Base-by-base conservation (phyloP, 495 filamentous ascomycete species). In the Letharia lupina region DNA sequence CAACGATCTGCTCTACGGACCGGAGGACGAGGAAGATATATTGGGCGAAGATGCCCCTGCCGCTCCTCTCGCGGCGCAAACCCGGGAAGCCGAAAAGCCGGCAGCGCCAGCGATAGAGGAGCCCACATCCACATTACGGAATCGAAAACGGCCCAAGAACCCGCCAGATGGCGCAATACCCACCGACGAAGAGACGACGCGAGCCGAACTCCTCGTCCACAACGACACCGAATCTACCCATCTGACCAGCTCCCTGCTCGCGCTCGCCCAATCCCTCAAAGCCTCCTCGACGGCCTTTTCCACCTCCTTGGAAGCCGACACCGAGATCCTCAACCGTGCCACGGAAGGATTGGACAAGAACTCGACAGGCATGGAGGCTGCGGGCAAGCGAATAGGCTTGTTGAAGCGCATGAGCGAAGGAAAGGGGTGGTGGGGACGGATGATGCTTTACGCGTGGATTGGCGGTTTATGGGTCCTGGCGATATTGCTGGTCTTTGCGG, bases 371-470 rank as follows among this genome's bases (percentile, higher is more conserved):
- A 89, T 98, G 81, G 86, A 90, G 52, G 85, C 84, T 0, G 88
- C 93, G 28, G 83, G 85, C 48, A 79, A 81, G 67, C 76, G 84
- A 65, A 94, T 98, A 87, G 88, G 89, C 0, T 79, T 80, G 72
- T 72, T 96, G 70, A 77, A 82, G 69, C 78, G 81, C 35, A 87
- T 93, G 84, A 90, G 85, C 31, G 92, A 96, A 78, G 91, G 91
- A 13, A 85, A 87, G 73, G 92, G 92, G 1, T 93, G 87, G 89
- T 92, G 84, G 89, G 92, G 89, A 23, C 73, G 92, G 62, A 84
- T 96, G 79, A 79, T 90, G 81, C 78, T 96, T 61, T 96, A 95
- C 81, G 87, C 79, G 18, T 87, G 87, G 81, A 92, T 96, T 59
- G 87, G 86, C 62, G 91, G 85, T 61, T 68, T 96, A 70, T 91